phyloP scores from a whole-genome alignment of 129 eudicot genomes.

The Sambucus nigra region DNA sequence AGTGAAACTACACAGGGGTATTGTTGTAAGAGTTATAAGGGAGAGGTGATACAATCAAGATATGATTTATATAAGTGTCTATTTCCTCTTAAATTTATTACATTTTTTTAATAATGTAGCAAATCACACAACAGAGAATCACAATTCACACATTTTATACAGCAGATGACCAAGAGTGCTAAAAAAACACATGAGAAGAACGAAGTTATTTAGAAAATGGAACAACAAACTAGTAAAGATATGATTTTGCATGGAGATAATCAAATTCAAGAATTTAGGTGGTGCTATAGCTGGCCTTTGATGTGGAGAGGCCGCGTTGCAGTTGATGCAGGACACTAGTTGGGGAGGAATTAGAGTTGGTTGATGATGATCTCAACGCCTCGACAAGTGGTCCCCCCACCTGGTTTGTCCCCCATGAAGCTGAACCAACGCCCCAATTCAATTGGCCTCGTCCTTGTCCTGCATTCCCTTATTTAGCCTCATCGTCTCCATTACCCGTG shows the following conservation, averaged over 20 bases:
- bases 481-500: conserved; percentile 34
- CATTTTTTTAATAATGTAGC: too few relatives aligned
- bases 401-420: conserved; percentile 42
- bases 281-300: conserved; percentile 55
- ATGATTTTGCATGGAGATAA: not conserved
- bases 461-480: conserved; percentile 14
- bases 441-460: conserved; percentile 28
- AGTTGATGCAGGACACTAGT: conserved; percentile 68
- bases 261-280: conserved; percentile 19
- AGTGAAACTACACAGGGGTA: too few relatives aligned
- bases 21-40: too few relatives aligned
- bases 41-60: too few relatives aligned
- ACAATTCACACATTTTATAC: too few relatives aligned
- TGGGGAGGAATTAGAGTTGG: conserved; percentile 44
- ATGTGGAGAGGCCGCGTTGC: conserved; percentile 29
- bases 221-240: too few relatives aligned
- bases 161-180: not conserved
- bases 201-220: not conserved
- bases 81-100: too few relatives aligned
- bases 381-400: conserved; percentile 86
- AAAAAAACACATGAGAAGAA: not conserved
- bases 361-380: conserved; percentile 63
- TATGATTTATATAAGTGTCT: too few relatives aligned
- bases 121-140: too few relatives aligned
- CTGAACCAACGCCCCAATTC: conserved; percentile 51